Evolutionary conservation across 257 asterid species (phyloP), one percentile per base, ranked within the genome.

Genomic region (Dorcoceras hygrometricum): DNA sequence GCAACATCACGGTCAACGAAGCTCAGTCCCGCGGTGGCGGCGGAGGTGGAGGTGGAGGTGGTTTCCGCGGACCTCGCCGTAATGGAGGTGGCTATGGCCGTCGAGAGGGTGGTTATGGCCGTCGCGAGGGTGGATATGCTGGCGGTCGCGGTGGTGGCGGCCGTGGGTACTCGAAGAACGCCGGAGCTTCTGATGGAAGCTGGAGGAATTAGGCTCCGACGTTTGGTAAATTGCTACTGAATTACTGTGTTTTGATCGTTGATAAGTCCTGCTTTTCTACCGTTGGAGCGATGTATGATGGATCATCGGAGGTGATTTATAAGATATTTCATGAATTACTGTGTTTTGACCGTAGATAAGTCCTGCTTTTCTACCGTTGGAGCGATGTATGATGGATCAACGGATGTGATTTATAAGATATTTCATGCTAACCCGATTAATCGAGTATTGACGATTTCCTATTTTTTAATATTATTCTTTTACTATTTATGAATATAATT

Each of bases 1-100:
- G 96, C 3, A 90, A 63, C 69, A 93, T 93, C 64, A 93, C 99
- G 6, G 98, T 92, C 20, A 89, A 92, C 62, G 95, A 89, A 75
- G 98, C 97, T 48, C 97, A 92, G 27, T 82, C 95, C 25, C 57
- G 73, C 4, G 80, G 82, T 4, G 74, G 77, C 0, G 67, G 64
- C 3, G 67, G 72, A 4, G 57, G 39, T 25, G 23, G 57, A 53
- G 68, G 39, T 25, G 23, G 57, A 53, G 68, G 68, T 28, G 73
- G 67, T 14, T 61, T 24, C 23, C 36, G 71, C 39, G 56, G 76
- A 8, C 60, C 68, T 5, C 74, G 78, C 16, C 67, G 67, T 2
- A 26, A 53, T 9, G 67, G 73, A 0, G 80, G 78, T 0, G 67
- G 67, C 0, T 31, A 56, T 18, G 63, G 71, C 2, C 36, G 63